Percentiles rank a stretch among this genome's conserved stretches.
These are phyloP conservation scores for Saccharomyces mikatae DNA, from an alignment of 805 yeast genomes.

Conservation along the genomic window DNA sequence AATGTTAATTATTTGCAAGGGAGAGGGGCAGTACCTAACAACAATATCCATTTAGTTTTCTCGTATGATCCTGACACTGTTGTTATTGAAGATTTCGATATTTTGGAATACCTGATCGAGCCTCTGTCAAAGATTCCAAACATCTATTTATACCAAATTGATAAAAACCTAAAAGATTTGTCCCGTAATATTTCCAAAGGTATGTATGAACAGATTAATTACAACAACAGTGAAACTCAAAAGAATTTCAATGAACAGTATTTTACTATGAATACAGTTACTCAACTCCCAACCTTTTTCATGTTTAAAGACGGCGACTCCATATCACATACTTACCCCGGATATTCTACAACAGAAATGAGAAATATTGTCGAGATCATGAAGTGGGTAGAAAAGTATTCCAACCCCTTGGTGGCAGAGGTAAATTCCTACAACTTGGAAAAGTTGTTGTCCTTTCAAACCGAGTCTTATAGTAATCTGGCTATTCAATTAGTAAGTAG, in stretches of 20 bases:
- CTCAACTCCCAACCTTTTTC: conserved; percentile 55
- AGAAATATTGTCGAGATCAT: conserved; percentile 42
- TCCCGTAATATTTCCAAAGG: conserved; percentile 34
- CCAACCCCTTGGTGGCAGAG: conserved; percentile 47
- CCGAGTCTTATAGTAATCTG: conserved; percentile 14
- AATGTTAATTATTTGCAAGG: conserved; percentile 12
- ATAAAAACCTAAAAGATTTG: conserved; percentile 37
- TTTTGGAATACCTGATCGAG: conserved; percentile 54
- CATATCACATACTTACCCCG: conserved; percentile 46
- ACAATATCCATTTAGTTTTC: conserved; percentile 41
- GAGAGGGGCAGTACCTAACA: conserved; percentile 13
- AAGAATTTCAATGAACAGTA: conserved; percentile 38
- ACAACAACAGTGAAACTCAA: conserved; percentile 31
- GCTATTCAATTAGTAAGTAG: conserved; percentile 18
- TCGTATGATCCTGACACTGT: conserved; percentile 42
- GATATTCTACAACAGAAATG: conserved; percentile 56
- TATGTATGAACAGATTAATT: conserved; percentile 38
- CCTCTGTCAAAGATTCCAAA: conserved; percentile 53
- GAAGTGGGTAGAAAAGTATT: conserved; percentile 42
- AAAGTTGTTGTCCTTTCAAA: conserved; percentile 10
- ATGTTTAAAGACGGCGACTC: conserved; percentile 51
- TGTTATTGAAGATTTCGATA: conserved; percentile 49
- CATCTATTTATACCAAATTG: conserved; percentile 44
- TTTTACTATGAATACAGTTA: conserved; percentile 43
- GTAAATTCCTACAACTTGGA: conserved; percentile 34